Base-by-base conservation (phyloP, 768 basidiomycete species). In the Serendipita indica region DNA sequence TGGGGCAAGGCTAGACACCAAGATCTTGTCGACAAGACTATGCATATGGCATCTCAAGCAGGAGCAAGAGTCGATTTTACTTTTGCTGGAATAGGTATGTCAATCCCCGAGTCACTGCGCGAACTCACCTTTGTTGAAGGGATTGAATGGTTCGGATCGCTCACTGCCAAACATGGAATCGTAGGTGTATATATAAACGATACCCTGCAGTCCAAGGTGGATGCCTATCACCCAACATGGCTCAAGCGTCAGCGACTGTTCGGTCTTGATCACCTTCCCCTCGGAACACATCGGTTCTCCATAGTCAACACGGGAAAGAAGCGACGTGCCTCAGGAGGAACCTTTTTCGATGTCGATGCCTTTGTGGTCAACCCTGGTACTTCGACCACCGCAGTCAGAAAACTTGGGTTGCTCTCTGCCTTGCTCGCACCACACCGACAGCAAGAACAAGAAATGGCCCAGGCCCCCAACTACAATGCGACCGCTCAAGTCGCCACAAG, bases 101-200 rank as follows among this genome's bases (percentile, higher is more conserved):
- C 10, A n/a, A 37, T 37, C n/a, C 35, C 35, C n/a, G 20, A 54
- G 49, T 12, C 49, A 30, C 30, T 10, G 10, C 30, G 49, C 10
- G 20, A 25, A 10, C 20, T 22, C 14, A 25, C 30, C 22, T n/a
- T 27, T n/a, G 7, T 54, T 28, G 12, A 10, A 54, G 84, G 84
- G 0, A 74, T 89, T 62, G 86, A 88, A 69, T 84, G 81, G 81
- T 88, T 87, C 63, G 86, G 86, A 30, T 77, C 74, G 64, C 73
- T 71, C 37, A 79, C 77, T 63, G 71, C 66, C 37, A 67, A 63
- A 14, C 79, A 86, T 64, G 82, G 86, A 13, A 67, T 75, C 6
- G 74, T 80, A 3, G 62, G 74, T 22, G 75, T 88, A 12, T 78
- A 73, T 57, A 71, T 88, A 16, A 82, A 88, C 60, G 81, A 81